A percentile compares a stretch with the other conserved stretches of the same genome.
Evolutionary conservation across 805 yeast species (phyloP).

Genomic region (Blastobotrys americana): DNA sequence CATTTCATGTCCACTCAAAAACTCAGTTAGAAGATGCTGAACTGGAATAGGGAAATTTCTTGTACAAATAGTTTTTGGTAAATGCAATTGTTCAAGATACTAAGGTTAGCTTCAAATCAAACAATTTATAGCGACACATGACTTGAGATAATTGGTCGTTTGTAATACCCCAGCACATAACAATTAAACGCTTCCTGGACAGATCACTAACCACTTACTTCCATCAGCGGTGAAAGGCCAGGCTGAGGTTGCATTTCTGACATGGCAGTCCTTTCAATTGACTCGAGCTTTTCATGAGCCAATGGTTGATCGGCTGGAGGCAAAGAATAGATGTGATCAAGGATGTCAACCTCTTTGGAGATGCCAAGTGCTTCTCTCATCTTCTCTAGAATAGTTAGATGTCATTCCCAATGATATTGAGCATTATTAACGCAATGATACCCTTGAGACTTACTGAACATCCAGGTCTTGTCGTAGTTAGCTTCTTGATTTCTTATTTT

Average conservation of each 20-base stretch:
- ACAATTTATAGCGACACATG: no score
- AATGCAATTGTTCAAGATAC: conserved; percentile 23
- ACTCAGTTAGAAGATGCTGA: conserved; percentile 39
- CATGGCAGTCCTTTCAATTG: conserved; percentile 61
- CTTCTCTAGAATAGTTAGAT: conserved; percentile 34
- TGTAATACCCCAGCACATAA: no score
- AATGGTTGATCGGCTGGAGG: conserved; percentile 32
- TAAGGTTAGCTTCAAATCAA: conserved; percentile 5
- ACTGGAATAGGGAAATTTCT: conserved; percentile 54
- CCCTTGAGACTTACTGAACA: conserved; percentile 33
- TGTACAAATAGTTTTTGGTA: conserved; percentile 55
- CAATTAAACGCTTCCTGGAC: no score
- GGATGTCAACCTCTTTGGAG: conserved; percentile 41
- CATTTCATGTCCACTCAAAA: conserved; percentile 37
- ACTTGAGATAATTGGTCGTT: no score
- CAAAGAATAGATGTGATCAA: conserved; percentile 43
- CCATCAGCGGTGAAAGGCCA: conserved; percentile 42
- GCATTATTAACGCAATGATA: background rate
- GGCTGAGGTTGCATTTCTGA: conserved; percentile 42
- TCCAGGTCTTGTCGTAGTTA: conserved; percentile 33
- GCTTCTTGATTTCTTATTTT: background rate
- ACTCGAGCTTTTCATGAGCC: conserved; percentile 43
- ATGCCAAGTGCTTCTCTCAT: conserved; percentile 58
- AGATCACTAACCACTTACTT: conserved; percentile 20
- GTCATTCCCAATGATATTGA: no score